A percentile compares a stretch with the other conserved stretches of the same genome.
Evolutionary conservation across 768 basidiomycete species (phyloP).

Genomic region (Lactarius psammicola): DNA sequence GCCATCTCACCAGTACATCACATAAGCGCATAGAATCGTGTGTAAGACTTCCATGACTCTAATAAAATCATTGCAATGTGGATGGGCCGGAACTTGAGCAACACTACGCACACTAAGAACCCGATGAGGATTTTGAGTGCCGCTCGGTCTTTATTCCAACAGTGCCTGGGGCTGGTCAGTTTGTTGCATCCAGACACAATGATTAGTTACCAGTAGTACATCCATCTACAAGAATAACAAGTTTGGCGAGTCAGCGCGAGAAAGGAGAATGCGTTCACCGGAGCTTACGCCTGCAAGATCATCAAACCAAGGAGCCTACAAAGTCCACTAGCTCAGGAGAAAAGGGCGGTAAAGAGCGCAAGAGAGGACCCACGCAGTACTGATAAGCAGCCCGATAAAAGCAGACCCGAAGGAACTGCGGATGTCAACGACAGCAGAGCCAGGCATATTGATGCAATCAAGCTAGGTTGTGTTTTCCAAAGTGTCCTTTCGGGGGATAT

Average conservation of each 20-base stretch:
- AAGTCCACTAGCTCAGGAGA: background rate
- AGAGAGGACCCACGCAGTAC: background rate
- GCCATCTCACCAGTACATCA: slow-evolving; percentile 45
- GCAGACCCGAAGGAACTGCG: background rate
- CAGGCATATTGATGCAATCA: background rate
- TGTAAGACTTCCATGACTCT: slow-evolving; percentile 48
- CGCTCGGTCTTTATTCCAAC: background rate
- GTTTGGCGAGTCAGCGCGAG: background rate
- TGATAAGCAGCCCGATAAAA: slow-evolving; percentile 11
- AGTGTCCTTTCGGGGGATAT: no score
- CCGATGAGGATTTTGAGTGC: slow-evolving; percentile 4
- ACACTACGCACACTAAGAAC: background rate
- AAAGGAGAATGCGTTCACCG: background rate
- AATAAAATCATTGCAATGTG: no score
- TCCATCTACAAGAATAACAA: slow-evolving; percentile 4
- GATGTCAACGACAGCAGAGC: slow-evolving; percentile 2
- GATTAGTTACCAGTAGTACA: background rate
- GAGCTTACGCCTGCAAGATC: slow-evolving; percentile 5
- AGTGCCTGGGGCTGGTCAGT: background rate
- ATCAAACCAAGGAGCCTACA: slow-evolving; percentile 6
- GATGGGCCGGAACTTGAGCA: no score
- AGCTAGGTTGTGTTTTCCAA: background rate
- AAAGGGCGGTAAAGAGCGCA: background rate
- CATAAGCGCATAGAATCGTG: slow-evolving; percentile 42
- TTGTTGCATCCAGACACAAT: background rate